Base-by-base conservation (phyloP, 192 early-diverging fungal species). In the Mortierella claussenii region DNA sequence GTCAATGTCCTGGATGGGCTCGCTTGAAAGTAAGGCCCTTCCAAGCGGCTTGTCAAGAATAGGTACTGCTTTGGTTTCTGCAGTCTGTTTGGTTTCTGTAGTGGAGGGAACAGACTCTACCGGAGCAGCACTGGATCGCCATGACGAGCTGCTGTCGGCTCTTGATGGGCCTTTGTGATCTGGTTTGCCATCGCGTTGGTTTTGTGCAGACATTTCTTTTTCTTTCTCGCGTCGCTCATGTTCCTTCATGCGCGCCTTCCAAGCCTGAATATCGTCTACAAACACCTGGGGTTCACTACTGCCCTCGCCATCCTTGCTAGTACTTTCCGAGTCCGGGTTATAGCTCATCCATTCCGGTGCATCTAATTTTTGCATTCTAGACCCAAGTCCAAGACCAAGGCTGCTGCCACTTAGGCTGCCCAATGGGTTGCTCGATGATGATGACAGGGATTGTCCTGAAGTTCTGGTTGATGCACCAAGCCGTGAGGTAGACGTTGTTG, bases 281-380 rank as follows among this genome's bases (percentile, higher is more conserved):
- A 82, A 85, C 23, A 53, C 67, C 27, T 69, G 55, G 9, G 74
- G 73, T 17, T 83, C 80, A 13, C 50, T 26, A 20, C 61, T 68
- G 46, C 61, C 45, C n/a, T 55, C 65, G 5, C 58, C 68, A 10
- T 66, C 65, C 9, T 79, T 61, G 4, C 69, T 42, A 11, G 54
- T 32, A 26, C 68, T 34, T 44, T 75, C 68, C 18, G 68, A 50
- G 34, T 88, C 83, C 34, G 86, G 86, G 18, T 81, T 85, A 46
- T 88, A 86, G 64, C 83, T 84, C 87, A 88, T 81, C 87, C 87
- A 88, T 56, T 88, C 85, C 36, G 87, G 87, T 2, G 83, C 67
- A 48, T 82, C 81, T 20, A 75, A 79, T 23, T 76, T 56, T 43
- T 76, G 73, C 3, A 27, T 26, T 23, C 59, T 58, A 20, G 51